phyloP scores from a whole-genome alignment of 768 basidiomycete species.

The Psilocybe azurescens region DNA sequence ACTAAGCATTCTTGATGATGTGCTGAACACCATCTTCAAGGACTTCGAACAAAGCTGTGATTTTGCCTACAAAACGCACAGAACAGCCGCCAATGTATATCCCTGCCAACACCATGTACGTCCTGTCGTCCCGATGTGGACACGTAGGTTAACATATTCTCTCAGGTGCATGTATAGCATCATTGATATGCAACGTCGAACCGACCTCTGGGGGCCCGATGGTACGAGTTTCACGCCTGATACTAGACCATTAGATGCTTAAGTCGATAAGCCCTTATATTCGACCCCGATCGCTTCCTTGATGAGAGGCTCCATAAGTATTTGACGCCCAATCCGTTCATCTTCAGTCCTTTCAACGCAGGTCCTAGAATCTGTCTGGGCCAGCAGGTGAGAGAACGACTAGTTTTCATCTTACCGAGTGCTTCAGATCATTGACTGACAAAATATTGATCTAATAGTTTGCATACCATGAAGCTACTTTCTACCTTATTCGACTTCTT shows the following conservation, averaged over 20 bases:
- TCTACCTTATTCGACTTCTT: conserved; percentile 56
- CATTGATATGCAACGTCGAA: conserved; percentile 50
- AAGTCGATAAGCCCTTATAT: conserved; percentile 39
- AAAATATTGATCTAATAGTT: conserved; percentile 21
- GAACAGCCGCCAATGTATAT: neutral
- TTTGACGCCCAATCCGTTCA: conserved; percentile 47
- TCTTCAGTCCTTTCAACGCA: conserved; percentile 47
- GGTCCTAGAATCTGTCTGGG: conserved; percentile 44
- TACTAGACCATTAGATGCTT: neutral
- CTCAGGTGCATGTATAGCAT: conserved; percentile 38
- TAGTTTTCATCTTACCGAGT: neutral
- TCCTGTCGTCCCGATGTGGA: neutral
- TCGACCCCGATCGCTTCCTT: conserved; percentile 63
- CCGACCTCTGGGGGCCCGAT: conserved; percentile 58
- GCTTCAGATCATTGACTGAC: neutral
- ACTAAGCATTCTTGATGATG: too few species aligned
- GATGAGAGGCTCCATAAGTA: conserved; percentile 53
- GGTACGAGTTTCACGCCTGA: conserved; percentile 33
- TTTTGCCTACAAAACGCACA: neutral
- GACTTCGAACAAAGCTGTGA: neutral
- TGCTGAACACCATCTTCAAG: neutral
- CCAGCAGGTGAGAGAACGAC: conserved; percentile 37
- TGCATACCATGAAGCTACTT: conserved; percentile 63
- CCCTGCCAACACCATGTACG: neutral
- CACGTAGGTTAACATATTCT: neutral